Evolutionary conservation across 2,329 filamentous ascomycete genomes (phyloP), one percentile per base, ranked within the genome.

Genomic region (Harringtonia lauricola): DNA sequence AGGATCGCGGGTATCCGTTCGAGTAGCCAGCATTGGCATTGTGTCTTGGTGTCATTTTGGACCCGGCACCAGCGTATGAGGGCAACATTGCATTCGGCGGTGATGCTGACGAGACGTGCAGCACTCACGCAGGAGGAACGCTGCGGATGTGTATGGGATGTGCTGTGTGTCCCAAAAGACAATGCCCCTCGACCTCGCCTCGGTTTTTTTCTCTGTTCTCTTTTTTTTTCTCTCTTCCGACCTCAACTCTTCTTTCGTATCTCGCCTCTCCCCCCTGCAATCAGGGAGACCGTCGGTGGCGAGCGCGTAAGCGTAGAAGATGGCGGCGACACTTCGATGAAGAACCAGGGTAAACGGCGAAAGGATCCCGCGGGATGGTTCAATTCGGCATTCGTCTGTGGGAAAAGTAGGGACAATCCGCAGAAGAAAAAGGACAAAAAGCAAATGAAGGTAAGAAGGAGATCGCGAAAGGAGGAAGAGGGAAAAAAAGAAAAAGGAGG

Each of bases 1-100:
- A 43, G 48, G 74, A 76, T 51, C 81, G 74, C 51, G 84, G 83
- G 62, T 89, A 89, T 59, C 87, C 89, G 68, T 92, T 94, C 50
- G 82, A 78, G 64, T 84, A 90, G 62, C 81, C 81, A 64, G 69
- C 68, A 49, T 41, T 30, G 24, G 70, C 67, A 60, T 83, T 75
- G 72, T 94, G 86, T 70, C 87, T 79, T 61, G 90, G 85, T 79
- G 92, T 88, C 79, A 83, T 84, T 68, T 79, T 80, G 61, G 65
- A 66, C 59, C 66, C 64, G 54, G 67, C 64, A 46, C 67, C 68
- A 51, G 68, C 62, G 69, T 79, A 74, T 56, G 73, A 72, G 52
- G 77, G 77, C 58, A 81, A 66, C 76, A 81, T 79, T 60, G 42
- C 40, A 31, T 24, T 22, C 31, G 39, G 29, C 26, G 38, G 22